phyloP scores from a whole-genome alignment of 2,329 filamentous ascomycete species.

The Beauveria sp. region DNA sequence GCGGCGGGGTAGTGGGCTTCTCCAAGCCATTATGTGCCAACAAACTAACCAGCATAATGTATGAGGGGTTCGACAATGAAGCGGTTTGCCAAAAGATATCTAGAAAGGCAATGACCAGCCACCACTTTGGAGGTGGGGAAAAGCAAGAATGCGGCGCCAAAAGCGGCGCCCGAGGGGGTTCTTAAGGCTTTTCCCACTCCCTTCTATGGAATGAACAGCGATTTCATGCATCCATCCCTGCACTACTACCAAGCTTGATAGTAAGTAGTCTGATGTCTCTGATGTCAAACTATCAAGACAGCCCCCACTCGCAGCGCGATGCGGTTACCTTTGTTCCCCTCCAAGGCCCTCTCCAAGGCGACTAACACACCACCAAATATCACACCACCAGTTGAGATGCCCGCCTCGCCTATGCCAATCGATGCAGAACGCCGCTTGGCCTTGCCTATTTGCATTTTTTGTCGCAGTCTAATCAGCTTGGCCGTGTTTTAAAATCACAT shows the following conservation, averaged over 20 bases:
- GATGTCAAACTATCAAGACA: not conserved
- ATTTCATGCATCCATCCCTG: not conserved
- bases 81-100: not conserved
- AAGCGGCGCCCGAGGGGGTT: not conserved
- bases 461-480: not conserved
- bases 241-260: not conserved
- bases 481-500: not conserved
- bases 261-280: not conserved
- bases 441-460: not conserved
- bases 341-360: not conserved
- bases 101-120: not conserved
- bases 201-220: not conserved
- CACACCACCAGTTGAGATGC: not conserved
- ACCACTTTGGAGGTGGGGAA: not conserved
- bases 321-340: not conserved
- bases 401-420: not conserved
- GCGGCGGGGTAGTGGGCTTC: not conserved
- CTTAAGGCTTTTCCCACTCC: too few relatives aligned
- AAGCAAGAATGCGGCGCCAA: not conserved
- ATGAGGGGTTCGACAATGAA: not conserved
- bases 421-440: not conserved
- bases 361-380: not conserved
- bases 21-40: not conserved
- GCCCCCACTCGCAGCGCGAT: not conserved
- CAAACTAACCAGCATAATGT: not conserved